Evolutionary conservation across 2,329 filamentous ascomycete genomes (phyloP).

Genomic region (Penicillium glabrum): DNA sequence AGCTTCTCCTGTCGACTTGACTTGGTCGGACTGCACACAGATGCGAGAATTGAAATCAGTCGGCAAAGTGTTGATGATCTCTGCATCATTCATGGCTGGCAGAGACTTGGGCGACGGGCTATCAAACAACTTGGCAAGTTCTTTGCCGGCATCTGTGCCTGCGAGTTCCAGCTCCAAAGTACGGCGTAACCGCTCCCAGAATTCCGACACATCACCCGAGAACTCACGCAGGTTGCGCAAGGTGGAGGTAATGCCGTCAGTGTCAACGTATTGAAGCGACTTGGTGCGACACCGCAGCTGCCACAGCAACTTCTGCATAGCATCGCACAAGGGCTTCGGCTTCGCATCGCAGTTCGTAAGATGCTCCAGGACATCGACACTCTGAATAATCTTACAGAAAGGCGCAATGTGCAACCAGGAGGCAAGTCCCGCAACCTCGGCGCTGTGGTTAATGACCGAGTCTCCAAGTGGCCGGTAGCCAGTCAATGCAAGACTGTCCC

Average conservation of each 20-base stretch:
- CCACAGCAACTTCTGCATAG: conserved; percentile 54
- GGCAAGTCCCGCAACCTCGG: conserved; percentile 56
- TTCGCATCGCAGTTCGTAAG: conserved; percentile 45
- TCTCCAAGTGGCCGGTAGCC: conserved; percentile 55
- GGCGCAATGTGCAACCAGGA: conserved; percentile 61
- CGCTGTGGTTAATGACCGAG: conserved; percentile 46
- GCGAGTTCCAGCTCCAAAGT: conserved; percentile 54
- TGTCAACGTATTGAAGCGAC: conserved; percentile 41
- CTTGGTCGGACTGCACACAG: conserved; percentile 39
- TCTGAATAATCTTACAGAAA: conserved; percentile 57
- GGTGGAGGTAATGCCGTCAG: conserved; percentile 41
- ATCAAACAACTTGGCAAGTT: conserved; percentile 51
- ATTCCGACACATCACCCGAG: conserved; percentile 55
- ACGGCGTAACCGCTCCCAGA: conserved; percentile 55
- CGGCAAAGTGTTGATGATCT: conserved; percentile 34
- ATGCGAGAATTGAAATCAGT: conserved; percentile 40
- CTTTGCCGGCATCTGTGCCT: conserved; percentile 42
- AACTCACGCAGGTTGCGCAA: conserved; percentile 43
- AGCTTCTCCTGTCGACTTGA: conserved; percentile 38
- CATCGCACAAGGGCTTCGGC: conserved; percentile 53
- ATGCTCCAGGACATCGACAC: conserved; percentile 48
- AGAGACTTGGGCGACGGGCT: conserved; percentile 26
- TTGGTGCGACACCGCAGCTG: conserved; percentile 48
- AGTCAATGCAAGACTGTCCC: conserved; percentile 59
- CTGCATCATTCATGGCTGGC: conserved; percentile 21